A percentile compares a stretch with the other conserved stretches of the same genome.
phyloP scores from a whole-genome alignment of 1,139 yeast species.

The Protomyces macrosporus region DNA sequence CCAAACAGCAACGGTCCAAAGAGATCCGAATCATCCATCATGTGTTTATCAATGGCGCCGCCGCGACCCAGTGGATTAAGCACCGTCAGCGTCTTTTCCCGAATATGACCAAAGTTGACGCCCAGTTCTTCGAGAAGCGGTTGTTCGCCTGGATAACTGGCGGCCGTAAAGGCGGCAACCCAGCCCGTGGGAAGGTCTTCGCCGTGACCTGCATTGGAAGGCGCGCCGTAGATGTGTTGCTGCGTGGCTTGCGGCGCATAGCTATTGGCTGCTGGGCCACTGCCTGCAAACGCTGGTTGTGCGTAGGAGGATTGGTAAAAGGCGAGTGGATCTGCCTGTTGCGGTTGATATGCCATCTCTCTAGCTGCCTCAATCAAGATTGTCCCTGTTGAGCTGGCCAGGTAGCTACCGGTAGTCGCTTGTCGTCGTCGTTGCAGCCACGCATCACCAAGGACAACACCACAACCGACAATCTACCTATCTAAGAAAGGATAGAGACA shows the following conservation, averaged over 20 bases:
- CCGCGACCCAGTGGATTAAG: constrained; percentile 57
- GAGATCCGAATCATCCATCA: constrained; percentile 83
- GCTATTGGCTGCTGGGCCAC: neutral
- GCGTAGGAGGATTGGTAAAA: constrained; percentile 18
- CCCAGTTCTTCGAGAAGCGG: constrained; percentile 90
- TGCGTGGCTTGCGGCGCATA: neutral
- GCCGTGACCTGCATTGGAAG: neutral
- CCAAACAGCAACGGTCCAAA: constrained; percentile 95
- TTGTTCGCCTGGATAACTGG: constrained; percentile 92
- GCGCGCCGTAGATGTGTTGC: neutral
- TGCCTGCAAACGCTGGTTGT: neutral
- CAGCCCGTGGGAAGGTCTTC: constrained; percentile 46
- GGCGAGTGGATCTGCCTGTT: constrained; percentile 9
- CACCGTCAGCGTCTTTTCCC: constrained; percentile 78
- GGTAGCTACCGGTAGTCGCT: too few species aligned
- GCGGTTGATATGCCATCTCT: neutral
- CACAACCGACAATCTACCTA: neutral
- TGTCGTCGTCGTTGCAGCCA: too few species aligned
- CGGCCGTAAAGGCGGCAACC: constrained; percentile 86
- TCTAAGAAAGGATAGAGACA: neutral
- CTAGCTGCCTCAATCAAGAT: neutral
- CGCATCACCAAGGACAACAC: neutral
- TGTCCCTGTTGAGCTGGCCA: too few species aligned
- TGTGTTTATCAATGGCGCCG: constrained; percentile 53
- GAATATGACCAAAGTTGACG: constrained; percentile 82